Evolutionary conservation across 2,329 filamentous ascomycete genomes (phyloP).

Genomic region (Diaporthe helianthi): DNA sequence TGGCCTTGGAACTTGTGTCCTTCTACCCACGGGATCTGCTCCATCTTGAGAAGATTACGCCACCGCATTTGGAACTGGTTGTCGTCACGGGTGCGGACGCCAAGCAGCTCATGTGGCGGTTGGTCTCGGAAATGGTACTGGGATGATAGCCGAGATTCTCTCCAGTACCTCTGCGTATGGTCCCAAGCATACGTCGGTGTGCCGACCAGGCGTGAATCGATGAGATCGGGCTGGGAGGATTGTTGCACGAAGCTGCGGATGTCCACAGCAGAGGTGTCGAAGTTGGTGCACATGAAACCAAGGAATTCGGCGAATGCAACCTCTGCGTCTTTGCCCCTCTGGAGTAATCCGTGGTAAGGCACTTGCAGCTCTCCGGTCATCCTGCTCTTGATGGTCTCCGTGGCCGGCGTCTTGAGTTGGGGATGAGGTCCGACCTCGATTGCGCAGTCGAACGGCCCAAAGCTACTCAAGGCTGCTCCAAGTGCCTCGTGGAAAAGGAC

Average conservation of each 20-base stretch:
- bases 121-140: conserved; percentile 48
- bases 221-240: conserved; percentile 38
- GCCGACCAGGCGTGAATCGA: conserved; percentile 35
- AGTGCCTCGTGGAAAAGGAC: conserved; percentile 54
- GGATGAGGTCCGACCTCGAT: conserved; percentile 56
- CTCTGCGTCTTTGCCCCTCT: conserved; percentile 42
- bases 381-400: conserved; percentile 44
- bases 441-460: conserved; percentile 44
- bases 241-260: conserved; percentile 39
- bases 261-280: conserved; percentile 38
- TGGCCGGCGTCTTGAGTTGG: conserved; percentile 49
- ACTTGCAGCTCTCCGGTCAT: conserved; percentile 31
- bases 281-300: conserved; percentile 44
- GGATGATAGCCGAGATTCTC: conserved; percentile 50
- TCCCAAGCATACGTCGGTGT: conserved; percentile 58
- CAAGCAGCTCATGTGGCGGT: conserved; percentile 47
- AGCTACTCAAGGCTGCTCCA: conserved; percentile 36
- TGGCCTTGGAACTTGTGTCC: conserved; percentile 53
- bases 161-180: conserved; percentile 51
- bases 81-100: conserved; percentile 47
- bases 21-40: conserved; percentile 49
- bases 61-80: conserved; percentile 47
- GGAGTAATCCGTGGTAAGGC: conserved; percentile 45
- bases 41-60: conserved; percentile 49
- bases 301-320: conserved; percentile 44